phyloP scores from a whole-genome alignment of 805 yeast species.

The Cyberlindnera japonica region DNA sequence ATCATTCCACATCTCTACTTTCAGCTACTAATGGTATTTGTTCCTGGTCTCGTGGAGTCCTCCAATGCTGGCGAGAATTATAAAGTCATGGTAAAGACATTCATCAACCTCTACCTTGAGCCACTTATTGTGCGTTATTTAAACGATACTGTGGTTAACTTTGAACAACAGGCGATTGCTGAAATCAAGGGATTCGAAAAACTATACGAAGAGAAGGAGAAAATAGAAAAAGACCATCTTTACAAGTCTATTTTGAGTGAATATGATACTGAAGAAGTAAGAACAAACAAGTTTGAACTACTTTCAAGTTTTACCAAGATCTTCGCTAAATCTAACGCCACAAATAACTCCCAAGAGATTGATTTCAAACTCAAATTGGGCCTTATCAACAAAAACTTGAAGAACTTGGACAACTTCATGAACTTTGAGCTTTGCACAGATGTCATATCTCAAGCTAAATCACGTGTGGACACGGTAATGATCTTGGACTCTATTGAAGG shows the following conservation, averaged over 20 bases:
- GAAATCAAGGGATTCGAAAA: constrained; percentile 28
- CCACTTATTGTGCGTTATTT: constrained; percentile 32
- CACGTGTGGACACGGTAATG: constrained; percentile 55
- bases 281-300: constrained; percentile 47
- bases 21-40: constrained; percentile 26
- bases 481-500: constrained; percentile 33
- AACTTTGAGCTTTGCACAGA: constrained; percentile 77
- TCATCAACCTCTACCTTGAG: constrained; percentile 37
- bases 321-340: constrained; percentile 37
- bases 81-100: constrained; percentile 28
- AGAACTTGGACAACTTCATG: constrained; percentile 69
- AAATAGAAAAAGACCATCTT: constrained; percentile 39
- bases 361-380: constrained; percentile 80
- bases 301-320: constrained; percentile 63
- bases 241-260: constrained; percentile 39
- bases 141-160: constrained; percentile 29
- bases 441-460: constrained; percentile 64
- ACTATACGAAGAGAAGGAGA: constrained; percentile 29
- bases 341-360: constrained; percentile 30
- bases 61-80: constrained; percentile 35
- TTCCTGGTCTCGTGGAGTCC: constrained; percentile 36
- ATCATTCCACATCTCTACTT: constrained; percentile 33
- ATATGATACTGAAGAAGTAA: constrained; percentile 32
- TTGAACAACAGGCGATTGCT: constrained; percentile 26
- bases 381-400: constrained; percentile 69